These are phyloP conservation scores for Pseudovirgaria hyperparasitica DNA, from an alignment of 2,329 filamentous ascomycete species.

Conservation along the genomic window DNA sequence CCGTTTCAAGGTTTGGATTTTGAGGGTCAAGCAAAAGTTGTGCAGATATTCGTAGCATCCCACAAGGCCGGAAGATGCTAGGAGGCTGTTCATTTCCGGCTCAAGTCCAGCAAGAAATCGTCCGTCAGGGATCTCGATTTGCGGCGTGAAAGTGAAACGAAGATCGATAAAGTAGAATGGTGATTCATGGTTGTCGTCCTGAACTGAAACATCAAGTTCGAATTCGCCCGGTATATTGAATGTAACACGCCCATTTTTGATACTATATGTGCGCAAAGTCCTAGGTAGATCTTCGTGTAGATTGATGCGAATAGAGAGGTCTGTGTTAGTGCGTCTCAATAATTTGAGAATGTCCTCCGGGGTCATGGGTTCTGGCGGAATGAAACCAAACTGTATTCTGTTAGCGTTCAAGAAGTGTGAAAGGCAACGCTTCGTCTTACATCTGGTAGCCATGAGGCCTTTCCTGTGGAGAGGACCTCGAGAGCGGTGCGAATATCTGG, in stretches of 20 bases:
- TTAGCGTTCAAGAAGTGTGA: constrained; percentile 3
- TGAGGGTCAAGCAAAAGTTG: constrained; percentile 78
- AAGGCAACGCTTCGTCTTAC: constrained; percentile 32
- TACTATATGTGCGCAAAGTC: constrained; percentile 65
- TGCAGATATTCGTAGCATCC: constrained; percentile 83
- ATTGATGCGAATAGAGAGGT: constrained; percentile 71
- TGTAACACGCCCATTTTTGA: constrained; percentile 77
- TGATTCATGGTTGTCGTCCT: constrained; percentile 66
- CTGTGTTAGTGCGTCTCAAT: constrained; percentile 69
- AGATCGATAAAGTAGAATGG: constrained; percentile 95
- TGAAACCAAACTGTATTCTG: constrained; percentile 52
- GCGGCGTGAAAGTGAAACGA: constrained; percentile 66
- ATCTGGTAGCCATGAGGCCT: constrained; percentile 67
- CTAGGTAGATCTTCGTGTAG: constrained; percentile 70
- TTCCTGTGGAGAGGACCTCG: constrained; percentile 68
- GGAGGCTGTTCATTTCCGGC: constrained; percentile 54
- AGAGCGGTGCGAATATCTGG: constrained; percentile 86
- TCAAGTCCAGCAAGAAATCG: constrained; percentile 56
- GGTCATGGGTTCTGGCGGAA: constrained; percentile 59
- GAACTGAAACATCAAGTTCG: constrained; percentile 84
- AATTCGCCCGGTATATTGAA: constrained; percentile 78
- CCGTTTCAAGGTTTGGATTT: constrained; percentile 67
- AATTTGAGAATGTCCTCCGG: constrained; percentile 60
- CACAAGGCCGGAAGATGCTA: constrained; percentile 56
- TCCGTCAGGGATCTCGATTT: constrained; percentile 45